phyloP scores from a whole-genome alignment of 805 yeast species.

The Yamadazyma phyllophila region DNA sequence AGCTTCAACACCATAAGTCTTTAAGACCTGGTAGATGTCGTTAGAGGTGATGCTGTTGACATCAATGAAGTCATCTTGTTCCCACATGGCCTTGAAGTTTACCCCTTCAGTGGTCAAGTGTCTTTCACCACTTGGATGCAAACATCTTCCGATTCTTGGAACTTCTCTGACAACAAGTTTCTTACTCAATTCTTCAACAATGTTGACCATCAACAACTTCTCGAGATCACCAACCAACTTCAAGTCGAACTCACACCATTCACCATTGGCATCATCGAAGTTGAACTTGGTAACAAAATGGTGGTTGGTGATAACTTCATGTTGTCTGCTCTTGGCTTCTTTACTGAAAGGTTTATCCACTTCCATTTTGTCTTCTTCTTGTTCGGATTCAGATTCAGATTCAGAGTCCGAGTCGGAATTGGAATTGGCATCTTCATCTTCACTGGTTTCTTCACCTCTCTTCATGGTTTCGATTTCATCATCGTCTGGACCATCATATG shows the following conservation, averaged over 20 bases:
- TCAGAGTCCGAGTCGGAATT: conserved; percentile 35
- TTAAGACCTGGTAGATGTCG: conserved; percentile 87
- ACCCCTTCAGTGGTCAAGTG: conserved; percentile 95
- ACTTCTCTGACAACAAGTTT: conserved; percentile 90
- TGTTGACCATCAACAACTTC: conserved; percentile 94
- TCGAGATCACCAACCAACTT: conserved; percentile 77
- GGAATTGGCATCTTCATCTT: conserved; percentile 53
- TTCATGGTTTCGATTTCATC: conserved; percentile 90
- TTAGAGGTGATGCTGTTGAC: conserved; percentile 88
- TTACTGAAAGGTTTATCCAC: conserved; percentile 33
- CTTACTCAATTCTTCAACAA: conserved; percentile 88
- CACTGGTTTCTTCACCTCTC: conserved; percentile 74
- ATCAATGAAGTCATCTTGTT: conserved; percentile 87
- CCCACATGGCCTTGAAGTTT: conserved; percentile 97
- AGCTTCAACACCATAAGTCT: conserved; percentile 97
- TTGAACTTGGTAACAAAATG: conserved; percentile 73
- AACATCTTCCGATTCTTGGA: conserved; percentile 87
- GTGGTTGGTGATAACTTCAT: conserved; percentile 72
- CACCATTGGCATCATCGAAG: conserved; percentile 85
- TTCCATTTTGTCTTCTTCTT: conserved; percentile 34
- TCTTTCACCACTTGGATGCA: conserved; percentile 80
- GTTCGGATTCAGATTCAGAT: conserved; percentile 23
- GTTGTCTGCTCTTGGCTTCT: conserved; percentile 79
- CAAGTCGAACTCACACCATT: conserved; percentile 89
- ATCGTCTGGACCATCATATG: conserved; percentile 94